phyloP scores from a whole-genome alignment of 768 basidiomycete species.

The Glaciozyma antarctica region DNA sequence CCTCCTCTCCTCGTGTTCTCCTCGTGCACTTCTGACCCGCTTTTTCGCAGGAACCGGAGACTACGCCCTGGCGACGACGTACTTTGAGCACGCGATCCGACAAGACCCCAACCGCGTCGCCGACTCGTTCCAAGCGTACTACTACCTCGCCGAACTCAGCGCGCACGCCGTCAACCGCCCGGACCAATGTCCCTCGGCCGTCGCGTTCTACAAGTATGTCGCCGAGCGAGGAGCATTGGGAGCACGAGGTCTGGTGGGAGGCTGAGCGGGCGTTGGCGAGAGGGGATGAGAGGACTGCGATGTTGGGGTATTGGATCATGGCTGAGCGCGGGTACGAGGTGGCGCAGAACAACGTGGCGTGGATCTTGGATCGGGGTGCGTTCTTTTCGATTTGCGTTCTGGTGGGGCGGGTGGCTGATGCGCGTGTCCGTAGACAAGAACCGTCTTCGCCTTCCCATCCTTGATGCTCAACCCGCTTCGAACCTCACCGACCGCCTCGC shows the following conservation, averaged over 20 bases:
- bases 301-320: conserved; percentile 90
- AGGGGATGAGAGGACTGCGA: conserved; percentile 68
- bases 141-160: conserved; percentile 80
- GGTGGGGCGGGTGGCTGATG: conserved; percentile 46
- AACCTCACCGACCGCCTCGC: conserved; percentile 75
- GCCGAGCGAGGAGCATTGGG: conserved; percentile 74
- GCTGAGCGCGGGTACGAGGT: conserved; percentile 85
- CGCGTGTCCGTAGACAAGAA: conserved; percentile 29
- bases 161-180: conserved; percentile 46
- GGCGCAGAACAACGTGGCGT: conserved; percentile 92
- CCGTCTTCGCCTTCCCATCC: conserved; percentile 21
- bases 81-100: conserved; percentile 75
- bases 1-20: conserved; percentile 29
- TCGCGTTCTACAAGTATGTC: conserved; percentile 86
- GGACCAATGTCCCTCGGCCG: conserved; percentile 68
- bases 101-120: conserved; percentile 46
- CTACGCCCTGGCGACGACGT: conserved; percentile 53
- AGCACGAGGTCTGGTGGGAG: conserved; percentile 66
- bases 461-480: conserved; percentile 16
- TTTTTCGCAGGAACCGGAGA: conserved; percentile 57
- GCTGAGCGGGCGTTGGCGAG: conserved; percentile 54
- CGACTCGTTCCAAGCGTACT: conserved; percentile 88
- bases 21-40: background rate
- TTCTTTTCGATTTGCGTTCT: conserved; percentile 48
- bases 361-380: conserved; percentile 77